A percentile compares a stretch with the other conserved stretches of the same genome.
These are phyloP conservation scores for Leishmania mexicana DNA, from an alignment of 208 protist species.

Conservation along the genomic window DNA sequence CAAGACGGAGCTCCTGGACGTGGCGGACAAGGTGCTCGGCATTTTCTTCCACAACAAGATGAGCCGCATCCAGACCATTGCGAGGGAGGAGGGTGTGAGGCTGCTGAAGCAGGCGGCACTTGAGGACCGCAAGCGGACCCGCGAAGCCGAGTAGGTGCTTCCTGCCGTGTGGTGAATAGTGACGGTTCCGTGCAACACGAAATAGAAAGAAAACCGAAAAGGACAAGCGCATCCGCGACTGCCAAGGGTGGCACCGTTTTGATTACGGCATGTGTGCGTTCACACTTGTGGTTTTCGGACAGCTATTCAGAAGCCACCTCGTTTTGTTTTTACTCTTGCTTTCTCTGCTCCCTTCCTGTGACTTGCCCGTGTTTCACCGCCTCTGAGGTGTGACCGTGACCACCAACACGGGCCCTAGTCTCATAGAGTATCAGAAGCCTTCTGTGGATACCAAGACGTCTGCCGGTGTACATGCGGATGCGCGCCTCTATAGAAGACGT, in stretches of 20 bases:
- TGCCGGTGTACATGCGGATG: background rate
- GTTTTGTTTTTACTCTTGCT: constrained; percentile 8
- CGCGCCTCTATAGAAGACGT: constrained; percentile 8
- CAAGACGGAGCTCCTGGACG: constrained; percentile 96
- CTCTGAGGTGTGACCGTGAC: background rate
- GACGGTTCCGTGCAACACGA: background rate
- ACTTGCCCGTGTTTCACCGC: too few species aligned
- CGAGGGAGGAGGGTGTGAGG: constrained; percentile 55
- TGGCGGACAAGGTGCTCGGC: constrained; percentile 94
- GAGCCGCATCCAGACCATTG: constrained; percentile 90
- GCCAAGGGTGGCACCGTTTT: background rate
- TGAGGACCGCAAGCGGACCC: constrained; percentile 58
- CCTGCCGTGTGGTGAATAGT: too few species aligned
- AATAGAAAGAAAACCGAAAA: background rate
- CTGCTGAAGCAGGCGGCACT: constrained; percentile 71
- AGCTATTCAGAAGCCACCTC: constrained; percentile 5
- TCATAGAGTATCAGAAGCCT: background rate
- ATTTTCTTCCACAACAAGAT: constrained; percentile 97
- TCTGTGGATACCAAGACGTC: background rate
- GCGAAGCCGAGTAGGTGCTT: constrained; percentile 35
- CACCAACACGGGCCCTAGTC: background rate
- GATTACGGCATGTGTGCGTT: background rate
- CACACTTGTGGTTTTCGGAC: background rate
- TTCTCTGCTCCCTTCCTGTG: background rate
- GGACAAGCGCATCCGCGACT: background rate